Conservation (phyloP, 441 rosid species). For the Adansonia rubrostipa region DNA sequence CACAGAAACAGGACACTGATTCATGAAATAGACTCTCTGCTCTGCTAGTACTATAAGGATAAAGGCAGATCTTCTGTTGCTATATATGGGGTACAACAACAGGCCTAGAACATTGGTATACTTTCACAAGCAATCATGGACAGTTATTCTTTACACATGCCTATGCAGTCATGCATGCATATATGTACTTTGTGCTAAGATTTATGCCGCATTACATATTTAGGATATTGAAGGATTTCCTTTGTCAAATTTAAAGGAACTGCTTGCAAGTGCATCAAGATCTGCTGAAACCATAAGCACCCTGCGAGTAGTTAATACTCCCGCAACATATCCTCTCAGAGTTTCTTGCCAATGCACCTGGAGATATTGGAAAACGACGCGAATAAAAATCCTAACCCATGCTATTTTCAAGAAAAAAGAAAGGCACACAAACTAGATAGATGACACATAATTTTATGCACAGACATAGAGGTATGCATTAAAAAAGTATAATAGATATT, state of each 20-base stretch:
- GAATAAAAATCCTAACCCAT: slow-evolving; percentile 5
- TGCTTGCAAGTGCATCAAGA: slow-evolving; percentile 86
- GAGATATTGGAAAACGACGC: slow-evolving; percentile 20
- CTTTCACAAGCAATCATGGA: slow-evolving; percentile 7
- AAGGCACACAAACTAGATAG: slow-evolving; percentile 5
- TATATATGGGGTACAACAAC: not conserved
- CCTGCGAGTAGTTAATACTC: slow-evolving; percentile 88
- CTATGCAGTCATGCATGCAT: not conserved
- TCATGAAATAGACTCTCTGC: slow-evolving; percentile 7
- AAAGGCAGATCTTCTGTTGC: not conserved
- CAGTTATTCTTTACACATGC: not conserved
- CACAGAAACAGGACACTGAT: slow-evolving; percentile 13
- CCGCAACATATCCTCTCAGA: slow-evolving; percentile 90
- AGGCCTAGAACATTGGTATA: not conserved
- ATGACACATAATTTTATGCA: slow-evolving; percentile 9
- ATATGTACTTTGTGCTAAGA: not conserved
- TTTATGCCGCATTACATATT: slow-evolving; percentile 16
- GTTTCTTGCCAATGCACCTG: slow-evolving; percentile 99
- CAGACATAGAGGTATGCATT: not conserved
- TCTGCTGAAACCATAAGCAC: slow-evolving; percentile 93
- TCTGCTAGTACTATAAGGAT: not conserved
- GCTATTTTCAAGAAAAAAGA: slow-evolving; percentile 16
- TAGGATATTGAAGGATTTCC: slow-evolving; percentile 99
- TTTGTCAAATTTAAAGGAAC: slow-evolving; percentile 83
- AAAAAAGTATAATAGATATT: not conserved